Evolutionary conservation across 352 stramenopile species (phyloP).

Genomic region (Peronospora destructor): DNA sequence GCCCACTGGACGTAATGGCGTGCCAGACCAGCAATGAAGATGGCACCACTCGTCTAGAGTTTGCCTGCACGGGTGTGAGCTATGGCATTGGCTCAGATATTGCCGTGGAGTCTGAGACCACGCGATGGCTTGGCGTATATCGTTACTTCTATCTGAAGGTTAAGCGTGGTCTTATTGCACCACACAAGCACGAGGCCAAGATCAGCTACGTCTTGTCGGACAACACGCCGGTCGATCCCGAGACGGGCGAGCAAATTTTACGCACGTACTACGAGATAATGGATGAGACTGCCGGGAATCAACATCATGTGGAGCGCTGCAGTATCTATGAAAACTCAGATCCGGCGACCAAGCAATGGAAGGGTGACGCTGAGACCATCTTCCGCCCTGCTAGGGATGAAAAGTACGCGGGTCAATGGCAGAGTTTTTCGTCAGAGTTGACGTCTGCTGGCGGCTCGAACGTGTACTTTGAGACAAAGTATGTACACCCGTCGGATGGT

Average conservation of each 20-base stretch:
- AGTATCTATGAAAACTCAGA: constrained; percentile 66
- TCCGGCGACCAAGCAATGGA: constrained; percentile 42
- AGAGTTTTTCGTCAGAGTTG: constrained; percentile 41
- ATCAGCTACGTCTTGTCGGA: constrained; percentile 74
- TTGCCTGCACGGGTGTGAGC: constrained; percentile 68
- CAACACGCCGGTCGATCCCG: constrained; percentile 31
- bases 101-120: constrained; percentile 62
- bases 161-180: constrained; percentile 52
- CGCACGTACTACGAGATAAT: constrained; percentile 68
- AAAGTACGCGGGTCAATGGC: constrained; percentile 53
- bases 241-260: constrained; percentile 47
- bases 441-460: constrained; percentile 60
- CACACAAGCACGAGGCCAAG: constrained; percentile 46
- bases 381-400: constrained; percentile 52
- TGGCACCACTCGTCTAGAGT: constrained; percentile 47
- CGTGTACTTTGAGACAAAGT: constrained; percentile 79
- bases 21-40: constrained; percentile 43
- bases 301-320: constrained; percentile 70
- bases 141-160: constrained; percentile 72
- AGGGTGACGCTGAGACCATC: constrained; percentile 50
- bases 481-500: constrained; percentile 69
- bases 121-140: constrained; percentile 58
- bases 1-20: constrained; percentile 60
- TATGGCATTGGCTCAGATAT: constrained; percentile 73
- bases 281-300: constrained; percentile 48